These are phyloP conservation scores for Pythium rishiriense DNA, from an alignment of 352 stramenopile species.

Conservation along the genomic window DNA sequence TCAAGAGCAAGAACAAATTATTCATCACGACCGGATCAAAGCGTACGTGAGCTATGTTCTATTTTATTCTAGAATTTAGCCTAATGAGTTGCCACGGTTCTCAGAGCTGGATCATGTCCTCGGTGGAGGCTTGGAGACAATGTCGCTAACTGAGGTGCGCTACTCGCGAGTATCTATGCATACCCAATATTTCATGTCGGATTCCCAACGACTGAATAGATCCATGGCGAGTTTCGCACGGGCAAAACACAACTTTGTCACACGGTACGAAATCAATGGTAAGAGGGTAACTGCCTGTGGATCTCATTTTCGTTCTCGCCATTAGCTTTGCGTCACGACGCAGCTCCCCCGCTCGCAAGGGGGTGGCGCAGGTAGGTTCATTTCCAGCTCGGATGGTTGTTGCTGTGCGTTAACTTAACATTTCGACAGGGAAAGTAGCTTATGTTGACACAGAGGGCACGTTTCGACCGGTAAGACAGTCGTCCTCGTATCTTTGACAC, in stretches of 20 bases:
- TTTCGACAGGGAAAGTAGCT: constrained; percentile 80
- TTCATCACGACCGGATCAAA: constrained; percentile 80
- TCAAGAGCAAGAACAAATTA: constrained; percentile 70
- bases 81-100: neutral
- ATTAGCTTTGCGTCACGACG: constrained; percentile 67
- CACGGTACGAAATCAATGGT: constrained; percentile 51
- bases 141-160: constrained; percentile 91
- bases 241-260: constrained; percentile 95
- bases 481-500: too few relatives aligned
- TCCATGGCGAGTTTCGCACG: constrained; percentile 93
- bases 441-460: constrained; percentile 93
- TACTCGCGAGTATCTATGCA: constrained; percentile 5
- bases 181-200: neutral
- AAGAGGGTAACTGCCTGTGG: too few relatives aligned
- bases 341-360: constrained; percentile 87
- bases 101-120: constrained; percentile 85
- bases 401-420: neutral
- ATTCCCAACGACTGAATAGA: constrained; percentile 31
- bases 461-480: constrained; percentile 74
- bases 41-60: constrained; percentile 34
- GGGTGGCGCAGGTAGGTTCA: constrained; percentile 65
- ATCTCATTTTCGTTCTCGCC: neutral
- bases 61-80: neutral
- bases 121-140: constrained; percentile 87
- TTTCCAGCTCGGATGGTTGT: neutral